Evolutionary conservation across 192 early-diverging fungal species (phyloP).

Genomic region (Backusella tuberculispora): DNA sequence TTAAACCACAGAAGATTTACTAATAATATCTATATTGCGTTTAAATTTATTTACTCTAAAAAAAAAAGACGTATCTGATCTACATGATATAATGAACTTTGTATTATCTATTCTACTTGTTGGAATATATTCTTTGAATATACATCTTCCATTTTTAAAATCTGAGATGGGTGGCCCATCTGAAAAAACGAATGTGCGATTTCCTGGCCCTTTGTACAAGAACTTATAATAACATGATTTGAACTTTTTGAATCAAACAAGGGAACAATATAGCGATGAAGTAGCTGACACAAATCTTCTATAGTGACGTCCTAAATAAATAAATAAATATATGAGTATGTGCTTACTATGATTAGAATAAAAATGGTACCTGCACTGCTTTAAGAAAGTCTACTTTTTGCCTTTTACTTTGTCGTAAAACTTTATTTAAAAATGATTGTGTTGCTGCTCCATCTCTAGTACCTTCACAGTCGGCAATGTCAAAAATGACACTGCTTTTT

Average conservation of each 20-base stretch:
- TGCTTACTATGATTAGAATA: neutral
- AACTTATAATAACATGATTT: slow-evolving; percentile 21
- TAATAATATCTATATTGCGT: too few species aligned
- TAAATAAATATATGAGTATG: neutral
- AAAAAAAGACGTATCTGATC: neutral
- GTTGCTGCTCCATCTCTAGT: slow-evolving; percentile 41
- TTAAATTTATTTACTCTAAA: slow-evolving; percentile 8
- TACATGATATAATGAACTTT: neutral
- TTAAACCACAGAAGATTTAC: too few species aligned
- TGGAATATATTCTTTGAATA: slow-evolving; percentile 15
- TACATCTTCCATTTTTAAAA: slow-evolving; percentile 22
- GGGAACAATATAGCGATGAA: slow-evolving; percentile 13
- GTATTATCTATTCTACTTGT: slow-evolving; percentile 17
- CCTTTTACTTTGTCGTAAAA: slow-evolving; percentile 45
- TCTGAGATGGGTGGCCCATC: slow-evolving; percentile 4
- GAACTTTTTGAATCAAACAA: slow-evolving; percentile 10
- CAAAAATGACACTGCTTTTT: slow-evolving; percentile 57
- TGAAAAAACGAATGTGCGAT: neutral
- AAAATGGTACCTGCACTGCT: neutral
- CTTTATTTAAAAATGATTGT: slow-evolving; percentile 51
- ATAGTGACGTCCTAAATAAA: slow-evolving; percentile 19
- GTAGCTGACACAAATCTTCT: neutral
- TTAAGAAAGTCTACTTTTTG: slow-evolving; percentile 29
- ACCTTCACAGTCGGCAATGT: slow-evolving; percentile 49
- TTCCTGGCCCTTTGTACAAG: neutral